These are phyloP conservation scores for Epichloe sibirici DNA, from an alignment of 2,329 filamentous ascomycete species.

Conservation along the genomic window DNA sequence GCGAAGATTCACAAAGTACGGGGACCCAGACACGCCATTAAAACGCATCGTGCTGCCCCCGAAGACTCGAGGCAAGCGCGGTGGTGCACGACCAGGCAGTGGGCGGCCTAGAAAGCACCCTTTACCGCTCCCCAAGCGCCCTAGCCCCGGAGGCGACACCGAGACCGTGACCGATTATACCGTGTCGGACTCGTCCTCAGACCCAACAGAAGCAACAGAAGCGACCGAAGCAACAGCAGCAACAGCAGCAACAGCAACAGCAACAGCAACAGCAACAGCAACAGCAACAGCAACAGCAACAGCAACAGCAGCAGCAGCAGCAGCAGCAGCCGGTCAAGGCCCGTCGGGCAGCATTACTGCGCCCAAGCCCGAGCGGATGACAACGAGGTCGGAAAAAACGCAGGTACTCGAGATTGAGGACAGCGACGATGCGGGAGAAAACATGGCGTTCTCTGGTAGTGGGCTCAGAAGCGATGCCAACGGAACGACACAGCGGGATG, in stretches of 20 bases:
- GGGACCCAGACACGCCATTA: conserved; percentile 5
- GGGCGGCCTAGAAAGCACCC: conserved; percentile 28
- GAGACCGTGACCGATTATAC: too few species aligned
- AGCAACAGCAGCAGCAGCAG: not conserved
- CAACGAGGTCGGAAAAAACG: not conserved
- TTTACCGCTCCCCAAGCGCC: conserved; percentile 9
- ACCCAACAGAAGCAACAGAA: too few species aligned
- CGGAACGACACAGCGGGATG: conserved; percentile 5
- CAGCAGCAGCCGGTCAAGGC: not conserved
- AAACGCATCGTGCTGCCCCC: conserved; percentile 15
- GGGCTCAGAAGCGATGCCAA: not conserved
- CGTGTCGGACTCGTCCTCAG: too few species aligned
- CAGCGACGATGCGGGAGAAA: conserved; percentile 14
- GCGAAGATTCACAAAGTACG: conserved; percentile 11
- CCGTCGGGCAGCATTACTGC: not conserved
- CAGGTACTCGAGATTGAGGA: conserved; percentile 16
- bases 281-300: not conserved
- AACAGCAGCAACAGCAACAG: too few species aligned
- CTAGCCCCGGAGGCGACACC: too few species aligned
- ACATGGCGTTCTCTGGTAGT: not conserved
- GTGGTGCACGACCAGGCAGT: conserved; percentile 26
- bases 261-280: not conserved
- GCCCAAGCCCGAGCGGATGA: not conserved
- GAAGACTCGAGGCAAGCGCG: conserved; percentile 25
- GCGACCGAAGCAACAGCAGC: too few species aligned